Conservation (phyloP, 495 filamentous ascomycete species). For the Aspergillus ellipticus region DNA sequence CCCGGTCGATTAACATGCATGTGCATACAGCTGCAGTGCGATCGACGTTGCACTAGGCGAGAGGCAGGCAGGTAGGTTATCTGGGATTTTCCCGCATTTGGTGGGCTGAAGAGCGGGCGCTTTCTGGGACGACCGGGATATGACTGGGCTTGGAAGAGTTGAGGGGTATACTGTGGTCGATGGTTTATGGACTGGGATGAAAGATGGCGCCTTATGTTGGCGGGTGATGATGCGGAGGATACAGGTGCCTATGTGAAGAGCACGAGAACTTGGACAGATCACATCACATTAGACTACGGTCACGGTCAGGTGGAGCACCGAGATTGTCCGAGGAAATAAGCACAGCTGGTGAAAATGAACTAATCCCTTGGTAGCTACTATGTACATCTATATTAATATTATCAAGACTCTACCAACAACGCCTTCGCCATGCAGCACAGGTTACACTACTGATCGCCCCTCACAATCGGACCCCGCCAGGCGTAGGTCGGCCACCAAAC, state of each 20-base stretch:
- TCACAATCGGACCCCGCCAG: constrained; percentile 44
- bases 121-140: no score
- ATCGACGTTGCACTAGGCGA: neutral
- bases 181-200: no score
- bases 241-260: no score
- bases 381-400: neutral
- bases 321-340: no score
- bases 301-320: no score
- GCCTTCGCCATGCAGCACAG: constrained; percentile 27
- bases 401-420: constrained; percentile 15
- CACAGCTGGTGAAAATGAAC: neutral
- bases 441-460: neutral
- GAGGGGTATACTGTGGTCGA: no score
- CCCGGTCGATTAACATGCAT: neutral
- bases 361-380: neutral
- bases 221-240: no score
- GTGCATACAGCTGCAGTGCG: neutral
- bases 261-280: no score
- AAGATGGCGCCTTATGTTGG: no score
- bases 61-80: neutral
- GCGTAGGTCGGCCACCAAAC: constrained; percentile 53
- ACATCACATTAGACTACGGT: no score
- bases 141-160: no score
- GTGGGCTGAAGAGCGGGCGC: neutral
- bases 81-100: neutral